phyloP scores from a whole-genome alignment of 495 filamentous ascomycete species.

The Choiromyces venosus region DNA sequence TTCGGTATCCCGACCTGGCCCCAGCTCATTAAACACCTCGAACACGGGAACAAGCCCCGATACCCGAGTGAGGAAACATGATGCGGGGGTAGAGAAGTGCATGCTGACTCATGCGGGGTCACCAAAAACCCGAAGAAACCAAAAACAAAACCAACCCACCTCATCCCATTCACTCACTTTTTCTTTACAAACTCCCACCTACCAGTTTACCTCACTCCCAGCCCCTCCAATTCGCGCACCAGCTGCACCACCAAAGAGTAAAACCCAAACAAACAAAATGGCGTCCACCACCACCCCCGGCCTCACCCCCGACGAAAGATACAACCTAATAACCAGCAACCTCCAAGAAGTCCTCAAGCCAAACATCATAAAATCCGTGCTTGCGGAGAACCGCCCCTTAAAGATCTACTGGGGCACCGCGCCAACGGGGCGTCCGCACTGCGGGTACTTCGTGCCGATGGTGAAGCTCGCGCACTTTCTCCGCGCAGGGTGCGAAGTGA shows the following conservation, averaged over 20 bases:
- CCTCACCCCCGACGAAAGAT: constrained; percentile 45
- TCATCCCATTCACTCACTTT: too few relatives aligned
- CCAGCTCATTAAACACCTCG: neutral
- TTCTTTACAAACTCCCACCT: neutral
- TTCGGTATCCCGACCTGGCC: neutral
- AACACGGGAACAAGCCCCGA: neutral
- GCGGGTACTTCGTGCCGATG: constrained; percentile 76
- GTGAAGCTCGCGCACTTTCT: constrained; percentile 89
- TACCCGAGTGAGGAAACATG: neutral
- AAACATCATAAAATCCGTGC: constrained; percentile 71
- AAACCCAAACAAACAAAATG: constrained; percentile 5
- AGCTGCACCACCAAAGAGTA: neutral
- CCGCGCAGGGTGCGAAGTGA: constrained; percentile 73
- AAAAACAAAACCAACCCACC: neutral
- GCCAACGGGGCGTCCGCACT: constrained; percentile 67
- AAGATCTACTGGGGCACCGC: constrained; percentile 88
- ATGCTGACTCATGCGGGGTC: constrained; percentile 1
- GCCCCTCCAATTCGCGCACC: neutral
- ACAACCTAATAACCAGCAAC: constrained; percentile 72
- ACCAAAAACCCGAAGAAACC: neutral
- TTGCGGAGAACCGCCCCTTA: constrained; percentile 63
- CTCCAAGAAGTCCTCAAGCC: constrained; percentile 78
- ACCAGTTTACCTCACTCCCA: neutral
- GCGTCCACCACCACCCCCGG: constrained; percentile 28
- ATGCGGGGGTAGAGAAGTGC: neutral